A percentile compares a stretch with the other conserved stretches of the same genome.
Conservation (phyloP, 176 grass and related monocot genomes). For the Juncus inflexus region DNA sequence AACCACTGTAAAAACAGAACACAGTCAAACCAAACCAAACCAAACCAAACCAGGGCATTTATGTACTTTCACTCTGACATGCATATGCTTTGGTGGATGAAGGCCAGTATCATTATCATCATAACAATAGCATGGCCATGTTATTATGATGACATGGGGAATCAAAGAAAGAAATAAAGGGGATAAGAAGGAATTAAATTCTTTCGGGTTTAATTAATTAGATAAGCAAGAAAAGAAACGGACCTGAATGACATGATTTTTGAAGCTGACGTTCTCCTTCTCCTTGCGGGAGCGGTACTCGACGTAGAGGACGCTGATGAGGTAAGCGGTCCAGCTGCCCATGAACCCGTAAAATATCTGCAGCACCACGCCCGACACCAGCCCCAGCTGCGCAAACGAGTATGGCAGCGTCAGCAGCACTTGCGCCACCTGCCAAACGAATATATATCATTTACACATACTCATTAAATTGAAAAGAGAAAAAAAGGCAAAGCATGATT, state of each 20-base stretch:
- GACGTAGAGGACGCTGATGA: slow-evolving; percentile 48
- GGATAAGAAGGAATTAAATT: slow-evolving; percentile 27
- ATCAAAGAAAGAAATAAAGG: slow-evolving; percentile 19
- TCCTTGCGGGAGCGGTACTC: slow-evolving; percentile 44
- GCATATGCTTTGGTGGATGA: neutral
- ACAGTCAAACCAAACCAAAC: slow-evolving; percentile 4
- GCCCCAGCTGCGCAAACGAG: slow-evolving; percentile 43
- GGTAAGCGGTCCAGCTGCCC: slow-evolving; percentile 51
- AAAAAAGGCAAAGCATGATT: no score
- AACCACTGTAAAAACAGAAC: slow-evolving; percentile 37
- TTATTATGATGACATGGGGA: neutral
- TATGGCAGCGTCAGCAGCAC: slow-evolving; percentile 45
- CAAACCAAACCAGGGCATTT: neutral
- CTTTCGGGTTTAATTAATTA: neutral
- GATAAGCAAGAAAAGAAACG: neutral
- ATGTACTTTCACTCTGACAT: slow-evolving; percentile 2
- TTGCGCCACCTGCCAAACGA: slow-evolving; percentile 35
- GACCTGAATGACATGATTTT: slow-evolving; percentile 48
- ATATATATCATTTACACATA: neutral
- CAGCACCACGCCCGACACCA: slow-evolving; percentile 33
- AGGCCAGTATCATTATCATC: slow-evolving; percentile 5
- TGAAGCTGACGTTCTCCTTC: slow-evolving; percentile 47
- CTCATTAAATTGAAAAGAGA: neutral
- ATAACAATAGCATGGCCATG: slow-evolving; percentile 8
- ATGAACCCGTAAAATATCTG: slow-evolving; percentile 44